Evolutionary conservation across 495 filamentous ascomycete species (phyloP), one percentile per base, ranked within the genome.

Genomic region (Xanthoparmelia taractica): DNA sequence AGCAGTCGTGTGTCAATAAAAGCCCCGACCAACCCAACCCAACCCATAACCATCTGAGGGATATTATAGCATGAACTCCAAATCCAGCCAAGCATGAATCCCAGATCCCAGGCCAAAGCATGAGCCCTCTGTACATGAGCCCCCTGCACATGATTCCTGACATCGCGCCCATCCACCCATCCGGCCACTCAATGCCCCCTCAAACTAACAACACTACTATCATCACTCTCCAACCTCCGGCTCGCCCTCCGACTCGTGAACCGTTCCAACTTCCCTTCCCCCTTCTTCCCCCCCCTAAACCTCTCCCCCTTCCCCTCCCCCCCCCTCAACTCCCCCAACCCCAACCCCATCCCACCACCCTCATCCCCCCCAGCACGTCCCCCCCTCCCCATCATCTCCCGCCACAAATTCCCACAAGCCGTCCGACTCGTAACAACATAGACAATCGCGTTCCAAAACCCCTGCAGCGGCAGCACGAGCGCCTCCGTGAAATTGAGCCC

Each of bases 371-470:
- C 45, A 11, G 2, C 45, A 2, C 25, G 25, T 6, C 36, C 41
- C 23, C 47, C 4, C 29, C 50, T 64, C 10, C 56, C 8, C 27
- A 61, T 40, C 8, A 64, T n/a, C 31, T 54, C 57, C 27, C 65
- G 61, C 47, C 57, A 66, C 2, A 70, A 43, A 13, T 64, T 59
- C 2, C 59, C 43, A 23, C 60, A 65, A 0, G 68, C 68, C 7
- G 68, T 73, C 70, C 74, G 77, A 7, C 79, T 81, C 4, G 89
- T 90, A 25, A 83, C 84, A 17, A 84, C 72, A 73, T 95, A 96
- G 61, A 96, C 90, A 59, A 90, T 70, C 25, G 84, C 83, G 68
- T 95, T 96, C 87, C 90, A 93, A 68, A 94, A 92, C 2, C 91
- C 91, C 69, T 95, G 91, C 0, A 92, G 77, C 0, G 91, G 91